A percentile compares a stretch with the other conserved stretches of the same genome.
Conservation (phyloP, 148 eudicot species). For the Arctostaphylos glauca region DNA sequence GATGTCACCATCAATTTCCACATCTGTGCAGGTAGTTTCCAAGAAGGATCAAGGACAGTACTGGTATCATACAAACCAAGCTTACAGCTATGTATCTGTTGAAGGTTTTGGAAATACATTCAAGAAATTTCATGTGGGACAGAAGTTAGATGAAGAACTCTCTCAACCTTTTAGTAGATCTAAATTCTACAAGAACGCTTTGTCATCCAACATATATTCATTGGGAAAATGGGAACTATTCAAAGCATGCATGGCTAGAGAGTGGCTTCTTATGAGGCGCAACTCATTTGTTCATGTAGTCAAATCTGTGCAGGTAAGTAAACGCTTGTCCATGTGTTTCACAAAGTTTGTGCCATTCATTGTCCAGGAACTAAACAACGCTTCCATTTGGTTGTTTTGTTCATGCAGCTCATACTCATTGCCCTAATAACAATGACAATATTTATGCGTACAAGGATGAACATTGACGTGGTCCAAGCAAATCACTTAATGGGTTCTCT, state of each 20-base stretch:
- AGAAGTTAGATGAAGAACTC: slow-evolving; percentile 40
- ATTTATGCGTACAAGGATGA: slow-evolving; percentile 55
- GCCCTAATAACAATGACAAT: slow-evolving; percentile 65
- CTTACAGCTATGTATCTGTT: slow-evolving; percentile 49
- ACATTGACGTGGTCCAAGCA: slow-evolving; percentile 33
- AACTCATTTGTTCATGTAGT: slow-evolving; percentile 59
- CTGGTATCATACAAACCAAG: slow-evolving; percentile 43
- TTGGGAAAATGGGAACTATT: slow-evolving; percentile 64
- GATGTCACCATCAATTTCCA: background rate
- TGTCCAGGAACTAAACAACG: background rate
- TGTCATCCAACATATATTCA: slow-evolving; percentile 49
- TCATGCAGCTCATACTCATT: slow-evolving; percentile 42
- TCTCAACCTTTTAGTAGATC: slow-evolving; percentile 41
- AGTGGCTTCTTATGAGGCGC: slow-evolving; percentile 67
- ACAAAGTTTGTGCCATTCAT: too few species aligned
- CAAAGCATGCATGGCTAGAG: slow-evolving; percentile 69
- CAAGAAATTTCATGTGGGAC: slow-evolving; percentile 47
- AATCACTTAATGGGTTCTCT: slow-evolving; percentile 50
- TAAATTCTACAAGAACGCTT: slow-evolving; percentile 38
- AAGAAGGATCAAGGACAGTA: slow-evolving; percentile 74
- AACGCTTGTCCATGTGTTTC: background rate
- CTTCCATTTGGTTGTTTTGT: background rate
- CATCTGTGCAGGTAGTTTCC: slow-evolving; percentile 53
- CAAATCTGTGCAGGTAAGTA: slow-evolving; percentile 57
- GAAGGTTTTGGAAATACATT: slow-evolving; percentile 44